Conservation (phyloP, 2,329 filamentous ascomycete genomes). For the Fusarium sp. region DNA sequence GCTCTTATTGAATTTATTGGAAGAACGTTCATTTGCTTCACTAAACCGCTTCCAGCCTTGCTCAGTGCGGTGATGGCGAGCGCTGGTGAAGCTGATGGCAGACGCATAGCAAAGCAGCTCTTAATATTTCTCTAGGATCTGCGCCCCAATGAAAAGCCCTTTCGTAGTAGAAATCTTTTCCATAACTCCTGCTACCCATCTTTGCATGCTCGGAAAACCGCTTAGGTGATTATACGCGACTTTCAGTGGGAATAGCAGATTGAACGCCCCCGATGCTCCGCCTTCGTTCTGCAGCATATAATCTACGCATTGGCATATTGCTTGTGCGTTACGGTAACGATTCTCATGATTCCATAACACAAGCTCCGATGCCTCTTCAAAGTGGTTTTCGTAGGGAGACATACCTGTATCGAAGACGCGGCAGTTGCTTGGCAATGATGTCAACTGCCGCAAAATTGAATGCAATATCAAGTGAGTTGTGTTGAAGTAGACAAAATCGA, state of each 20-base stretch:
- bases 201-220: not conserved
- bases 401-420: not conserved
- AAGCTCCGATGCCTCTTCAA: not conserved
- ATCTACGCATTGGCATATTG: not conserved
- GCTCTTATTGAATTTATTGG: fast-evolving
- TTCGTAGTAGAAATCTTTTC: not conserved
- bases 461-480: not conserved
- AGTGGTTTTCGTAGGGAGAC: not conserved
- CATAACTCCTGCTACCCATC: not conserved
- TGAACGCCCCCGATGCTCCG: not conserved
- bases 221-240: not conserved
- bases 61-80: not conserved
- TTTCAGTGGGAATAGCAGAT: not conserved
- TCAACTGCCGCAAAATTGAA: not conserved
- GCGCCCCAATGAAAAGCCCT: not conserved
- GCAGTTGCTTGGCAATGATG: no score
- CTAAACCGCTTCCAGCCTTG: not conserved
- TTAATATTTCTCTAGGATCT: not conserved
- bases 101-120: not conserved
- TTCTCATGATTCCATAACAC: not conserved
- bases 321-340: not conserved
- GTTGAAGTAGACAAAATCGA: not conserved
- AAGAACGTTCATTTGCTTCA: no score
- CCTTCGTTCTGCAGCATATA: not conserved
- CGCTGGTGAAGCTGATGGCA: not conserved